A percentile compares a stretch with the other conserved stretches of the same genome.
Conservation (phyloP, 2,329 filamentous ascomycete species). For the Neofusicoccum ribis region DNA sequence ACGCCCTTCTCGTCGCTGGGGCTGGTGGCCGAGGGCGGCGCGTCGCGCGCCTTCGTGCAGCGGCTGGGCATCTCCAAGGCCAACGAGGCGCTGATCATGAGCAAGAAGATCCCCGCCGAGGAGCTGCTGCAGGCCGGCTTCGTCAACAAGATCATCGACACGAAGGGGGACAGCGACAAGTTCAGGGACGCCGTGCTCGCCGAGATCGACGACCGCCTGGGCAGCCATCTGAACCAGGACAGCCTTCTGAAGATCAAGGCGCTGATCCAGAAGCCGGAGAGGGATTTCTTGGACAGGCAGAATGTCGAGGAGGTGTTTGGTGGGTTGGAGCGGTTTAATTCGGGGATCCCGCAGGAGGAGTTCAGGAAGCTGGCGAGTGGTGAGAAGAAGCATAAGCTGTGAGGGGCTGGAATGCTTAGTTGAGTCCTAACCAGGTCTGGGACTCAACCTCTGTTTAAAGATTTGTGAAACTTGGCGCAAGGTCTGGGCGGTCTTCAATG, state of each 20-base stretch:
- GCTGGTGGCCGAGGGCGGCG: slow-evolving; percentile 84
- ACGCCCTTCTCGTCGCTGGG: slow-evolving; percentile 91
- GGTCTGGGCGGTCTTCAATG: too few species aligned
- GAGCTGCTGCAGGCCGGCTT: slow-evolving; percentile 78
- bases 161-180: slow-evolving; percentile 61
- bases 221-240: slow-evolving; percentile 75
- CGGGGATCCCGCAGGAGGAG: slow-evolving; percentile 81
- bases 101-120: slow-evolving; percentile 69
- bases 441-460: too few species aligned
- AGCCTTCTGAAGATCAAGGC: slow-evolving; percentile 83
- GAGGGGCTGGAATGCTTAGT: not conserved
- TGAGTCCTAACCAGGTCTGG: too few species aligned
- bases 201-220: slow-evolving; percentile 80
- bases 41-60: slow-evolving; percentile 75
- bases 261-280: slow-evolving; percentile 72
- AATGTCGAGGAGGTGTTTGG: slow-evolving; percentile 84
- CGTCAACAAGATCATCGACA: slow-evolving; percentile 78
- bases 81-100: slow-evolving; percentile 93
- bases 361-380: slow-evolving; percentile 82
- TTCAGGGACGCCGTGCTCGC: slow-evolving; percentile 72
- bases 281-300: slow-evolving; percentile 71
- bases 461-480: too few species aligned
- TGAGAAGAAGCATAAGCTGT: slow-evolving; percentile 94
- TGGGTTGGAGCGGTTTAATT: slow-evolving; percentile 77
- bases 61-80: slow-evolving; percentile 78